phyloP scores from a whole-genome alignment of 768 basidiomycete species.

The Pleurotus citrinopileatus region DNA sequence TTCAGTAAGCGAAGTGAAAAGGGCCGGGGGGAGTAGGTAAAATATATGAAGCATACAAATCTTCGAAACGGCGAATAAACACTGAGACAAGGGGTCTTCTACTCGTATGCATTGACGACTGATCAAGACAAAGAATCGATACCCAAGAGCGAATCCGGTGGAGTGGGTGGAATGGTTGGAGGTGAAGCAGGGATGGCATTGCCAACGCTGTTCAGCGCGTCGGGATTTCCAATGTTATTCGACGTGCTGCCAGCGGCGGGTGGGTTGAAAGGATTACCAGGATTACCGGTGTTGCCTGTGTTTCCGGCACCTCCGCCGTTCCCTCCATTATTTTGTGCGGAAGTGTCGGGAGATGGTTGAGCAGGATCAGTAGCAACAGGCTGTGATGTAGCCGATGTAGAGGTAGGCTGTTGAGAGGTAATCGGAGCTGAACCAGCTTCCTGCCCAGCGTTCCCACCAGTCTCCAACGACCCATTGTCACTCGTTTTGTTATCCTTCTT shows the following conservation, averaged over 20 bases:
- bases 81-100: no score
- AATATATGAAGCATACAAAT: neutral
- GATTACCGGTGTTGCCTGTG: neutral
- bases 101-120: neutral
- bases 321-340: neutral
- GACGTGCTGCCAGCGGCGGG: neutral
- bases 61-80: neutral
- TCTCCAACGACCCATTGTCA: neutral
- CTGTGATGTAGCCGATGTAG: neutral
- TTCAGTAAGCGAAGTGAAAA: no score
- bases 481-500: slow-evolving; percentile 9
- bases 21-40: no score
- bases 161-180: neutral
- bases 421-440: neutral
- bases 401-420: neutral
- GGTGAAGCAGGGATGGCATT: neutral
- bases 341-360: neutral
- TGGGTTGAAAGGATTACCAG: neutral
- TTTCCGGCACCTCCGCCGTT: neutral
- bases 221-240: neutral
- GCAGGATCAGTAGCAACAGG: neutral
- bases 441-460: neutral
- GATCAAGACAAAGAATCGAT: neutral
- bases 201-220: neutral
- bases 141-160: neutral